phyloP scores from a whole-genome alignment of 2,329 filamentous ascomycete genomes.

The Penicillium sp. region DNA sequence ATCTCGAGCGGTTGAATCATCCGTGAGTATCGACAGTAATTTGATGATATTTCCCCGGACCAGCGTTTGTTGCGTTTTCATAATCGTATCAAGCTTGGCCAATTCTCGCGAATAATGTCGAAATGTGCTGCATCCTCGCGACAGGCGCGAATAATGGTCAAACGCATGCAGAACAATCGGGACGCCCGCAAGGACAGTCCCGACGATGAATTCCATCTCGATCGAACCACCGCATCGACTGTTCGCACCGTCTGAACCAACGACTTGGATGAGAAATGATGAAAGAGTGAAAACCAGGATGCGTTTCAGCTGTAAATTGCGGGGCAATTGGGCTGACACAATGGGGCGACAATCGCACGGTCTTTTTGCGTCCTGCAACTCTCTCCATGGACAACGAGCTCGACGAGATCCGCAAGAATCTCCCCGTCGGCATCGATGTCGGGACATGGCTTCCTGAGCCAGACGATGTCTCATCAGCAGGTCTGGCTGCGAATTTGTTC shows the following conservation, averaged over 20 bases:
- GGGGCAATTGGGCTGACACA: neutral
- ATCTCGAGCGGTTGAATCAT: neutral
- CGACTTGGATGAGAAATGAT: no score
- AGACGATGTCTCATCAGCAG: neutral
- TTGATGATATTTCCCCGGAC: neutral
- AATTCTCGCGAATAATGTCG: constrained; percentile 1
- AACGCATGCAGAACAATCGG: neutral
- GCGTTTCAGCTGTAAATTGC: neutral
- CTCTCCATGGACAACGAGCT: no score
- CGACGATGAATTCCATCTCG: constrained; percentile 1
- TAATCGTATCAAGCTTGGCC: constrained; percentile 1
- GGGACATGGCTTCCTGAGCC: no score
- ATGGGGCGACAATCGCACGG: no score
- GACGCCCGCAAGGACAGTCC: constrained; percentile 1
- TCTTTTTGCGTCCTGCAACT: no score
- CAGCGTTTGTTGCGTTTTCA: constrained; percentile 1
- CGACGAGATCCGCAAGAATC: no score
- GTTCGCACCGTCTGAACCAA: no score
- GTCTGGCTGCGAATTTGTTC: neutral
- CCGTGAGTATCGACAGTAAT: neutral
- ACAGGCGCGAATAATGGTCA: neutral
- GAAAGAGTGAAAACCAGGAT: neutral
- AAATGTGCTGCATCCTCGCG: neutral
- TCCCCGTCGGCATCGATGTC: no score
- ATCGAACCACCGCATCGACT: neutral